Base-by-base conservation (phyloP, 495 filamentous ascomycete genomes). In the Podospora didyma region DNA sequence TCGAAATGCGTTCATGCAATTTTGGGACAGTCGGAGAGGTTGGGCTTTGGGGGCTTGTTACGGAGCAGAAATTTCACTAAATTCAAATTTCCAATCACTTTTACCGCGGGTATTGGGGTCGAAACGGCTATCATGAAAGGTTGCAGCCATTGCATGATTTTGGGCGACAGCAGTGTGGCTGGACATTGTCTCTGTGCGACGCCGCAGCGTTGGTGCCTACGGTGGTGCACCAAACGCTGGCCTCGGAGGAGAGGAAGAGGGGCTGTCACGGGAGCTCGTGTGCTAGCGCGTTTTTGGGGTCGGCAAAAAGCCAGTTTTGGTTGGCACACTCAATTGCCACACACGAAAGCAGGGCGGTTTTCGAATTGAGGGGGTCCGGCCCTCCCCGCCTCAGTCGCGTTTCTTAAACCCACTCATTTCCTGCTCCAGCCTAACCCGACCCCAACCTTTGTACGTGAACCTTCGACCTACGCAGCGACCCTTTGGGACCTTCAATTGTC, bases 231-330 rank as follows among this genome's bases (percentile, higher is more conserved):
- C 9, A 22, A 17, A 31, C 34, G 47, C 24, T 50, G 48, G 7
- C 23, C 28, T n/a, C n/a, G n/a, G 4, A 28, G 35, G 41, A 11
- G 11, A 14, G n/a, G 22, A n/a, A 46, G 37, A 16, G 12, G 50
- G n/a, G 12, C 34, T 45, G 61, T 69, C 67, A 68, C 65, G 65
- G 60, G 67, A 68, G 57, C 56, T 68, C 67, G 67, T 62, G 65
- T 66, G 54, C 39, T 57, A 64, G 67, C 67, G 67, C 64, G 67
- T 58, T 58, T 28, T 19, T 44, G 44, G 53, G 55, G 42, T 31
- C 53, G 44, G 59, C 53, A 44, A 26, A 57, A 59, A 54, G 48
- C 56, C 49, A 62, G 49, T 46, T 56, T 60, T 17, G 39, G 65
- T 61, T 63, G 62, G 56, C 51, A 23, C 45, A 53, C 39, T 59